Base-by-base conservation (phyloP, 192 early-diverging fungal genomes). In the Dissophora ornata region DNA sequence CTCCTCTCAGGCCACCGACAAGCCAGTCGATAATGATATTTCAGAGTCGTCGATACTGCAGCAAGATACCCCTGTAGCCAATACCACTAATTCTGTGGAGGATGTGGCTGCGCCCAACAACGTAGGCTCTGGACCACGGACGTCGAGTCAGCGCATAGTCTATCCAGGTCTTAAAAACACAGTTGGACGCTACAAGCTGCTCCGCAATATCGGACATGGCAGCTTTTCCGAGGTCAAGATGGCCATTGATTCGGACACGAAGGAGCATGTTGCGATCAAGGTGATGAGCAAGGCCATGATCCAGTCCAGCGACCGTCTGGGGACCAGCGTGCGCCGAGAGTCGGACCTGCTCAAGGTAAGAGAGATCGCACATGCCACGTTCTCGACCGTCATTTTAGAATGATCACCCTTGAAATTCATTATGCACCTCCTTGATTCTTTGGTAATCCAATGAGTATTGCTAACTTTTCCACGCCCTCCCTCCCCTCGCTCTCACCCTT, bases 161-260 rank as follows among this genome's bases (percentile, higher is more conserved):
- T 77, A 77, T 46, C 73, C 73, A 1, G 73, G 73, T 22, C 73
- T 77, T 52, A 77, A 77, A 36, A 77, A 77, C 59, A 67, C 73
- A 0, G 59, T 77, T 0, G 73, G 73, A 11, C 73, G 64, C 7
- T 77, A 77, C 52, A 67, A 67, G 24, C 29, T 77, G 38, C 57
- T 77, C 0, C 73, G 62, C 25, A 82, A 41, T 52, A 87, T 89
- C 38, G 88, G 88, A 0, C 59, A 78, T 4, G 88, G 88, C 16
- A 69, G 80, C 18, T 89, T 89, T 53, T 88, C 88, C 3, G 78
- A 87, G 47, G 88, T 89, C 13, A 87, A 89, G 56, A 79, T 89
- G 36, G 87, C 88, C 4, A 56, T 86, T 12, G 79, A 88, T 48
- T 67, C 82, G 10, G 57, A 74, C 4, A 74, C 62, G 26, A 79